Evolutionary conservation across 2,329 filamentous ascomycete genomes (phyloP), one percentile per base, ranked within the genome.

Genomic region (Volutella citrinella): DNA sequence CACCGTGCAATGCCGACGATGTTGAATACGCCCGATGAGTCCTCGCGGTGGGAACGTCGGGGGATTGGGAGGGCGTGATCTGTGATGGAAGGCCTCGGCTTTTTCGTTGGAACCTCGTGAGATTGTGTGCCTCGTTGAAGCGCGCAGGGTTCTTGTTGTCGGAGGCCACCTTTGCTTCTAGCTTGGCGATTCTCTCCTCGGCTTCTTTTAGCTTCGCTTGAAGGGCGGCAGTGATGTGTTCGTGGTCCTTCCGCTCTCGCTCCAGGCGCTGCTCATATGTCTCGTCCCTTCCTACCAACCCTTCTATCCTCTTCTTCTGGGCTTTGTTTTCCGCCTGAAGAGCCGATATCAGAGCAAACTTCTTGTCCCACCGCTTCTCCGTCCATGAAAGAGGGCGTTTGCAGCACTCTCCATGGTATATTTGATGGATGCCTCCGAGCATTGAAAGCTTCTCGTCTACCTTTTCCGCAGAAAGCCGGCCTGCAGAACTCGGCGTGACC

Each of bases 331-430:
- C 60, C 5, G 46, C 46, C 21, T 46, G 49, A 8, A 68, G 53
- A 12, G 48, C 52, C 5, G 42, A 43, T 5, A 56, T 42, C 1
- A 40, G 42, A 3, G 44, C 45, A 10, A 61, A 52, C 21, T 59
- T 60, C 38, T 48, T 55, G 45, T 70, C 66, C 50, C 59, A 61
- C 11, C 51, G 57, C 19, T 60, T 51, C 42, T 61, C 57, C 6
- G 64, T 51, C 52, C 57, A 60, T 4, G 57, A 55, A 12, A 59
- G 48, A 1, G 59, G 57, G 9, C 61, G 59, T 44, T 64, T 70
- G 48, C 69, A 72, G 45, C 68, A 72, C 14, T 52, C 46, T 10
- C 60, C 59, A 41, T 72, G 69, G 40, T 72, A 72, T 6, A 69
- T 60, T 33, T 73, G 68, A 23, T 69, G 64, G 16, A 72, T 55